phyloP scores from a whole-genome alignment of 148 eudicot genomes.

The Vaccinium darrowii region DNA sequence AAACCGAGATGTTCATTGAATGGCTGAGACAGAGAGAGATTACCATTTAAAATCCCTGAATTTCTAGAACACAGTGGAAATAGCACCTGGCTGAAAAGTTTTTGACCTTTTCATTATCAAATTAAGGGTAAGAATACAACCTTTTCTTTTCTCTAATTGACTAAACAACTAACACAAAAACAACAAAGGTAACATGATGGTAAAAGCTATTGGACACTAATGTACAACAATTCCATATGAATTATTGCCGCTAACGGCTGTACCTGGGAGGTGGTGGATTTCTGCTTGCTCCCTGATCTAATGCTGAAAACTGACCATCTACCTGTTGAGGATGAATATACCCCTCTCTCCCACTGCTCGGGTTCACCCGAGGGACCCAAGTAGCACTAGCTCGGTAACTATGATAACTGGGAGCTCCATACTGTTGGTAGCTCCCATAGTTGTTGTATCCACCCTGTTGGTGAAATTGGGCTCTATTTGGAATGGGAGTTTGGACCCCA shows the following conservation, averaged over 20 bases:
- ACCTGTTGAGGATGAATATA: background rate
- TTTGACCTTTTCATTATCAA: background rate
- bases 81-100: background rate
- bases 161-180: background rate
- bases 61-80: background rate
- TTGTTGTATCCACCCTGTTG: constrained; percentile 29
- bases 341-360: constrained; percentile 35
- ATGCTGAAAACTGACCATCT: background rate
- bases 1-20: too few relatives aligned
- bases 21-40: background rate
- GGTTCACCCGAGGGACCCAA: constrained; percentile 33
- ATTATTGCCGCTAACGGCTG: background rate
- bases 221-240: background rate
- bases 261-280: background rate
- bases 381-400: constrained; percentile 43
- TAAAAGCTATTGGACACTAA: background rate
- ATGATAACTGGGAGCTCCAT: constrained; percentile 38
- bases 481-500: constrained; percentile 14
- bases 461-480: constrained; percentile 23
- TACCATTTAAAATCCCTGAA: background rate
- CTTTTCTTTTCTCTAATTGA: background rate
- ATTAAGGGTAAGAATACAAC: background rate
- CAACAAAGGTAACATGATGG: background rate
- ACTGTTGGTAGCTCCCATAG: constrained; percentile 33
- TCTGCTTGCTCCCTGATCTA: background rate